phyloP scores from a whole-genome alignment of 192 early-diverging fungal genomes.

The Coemansia sp. region DNA sequence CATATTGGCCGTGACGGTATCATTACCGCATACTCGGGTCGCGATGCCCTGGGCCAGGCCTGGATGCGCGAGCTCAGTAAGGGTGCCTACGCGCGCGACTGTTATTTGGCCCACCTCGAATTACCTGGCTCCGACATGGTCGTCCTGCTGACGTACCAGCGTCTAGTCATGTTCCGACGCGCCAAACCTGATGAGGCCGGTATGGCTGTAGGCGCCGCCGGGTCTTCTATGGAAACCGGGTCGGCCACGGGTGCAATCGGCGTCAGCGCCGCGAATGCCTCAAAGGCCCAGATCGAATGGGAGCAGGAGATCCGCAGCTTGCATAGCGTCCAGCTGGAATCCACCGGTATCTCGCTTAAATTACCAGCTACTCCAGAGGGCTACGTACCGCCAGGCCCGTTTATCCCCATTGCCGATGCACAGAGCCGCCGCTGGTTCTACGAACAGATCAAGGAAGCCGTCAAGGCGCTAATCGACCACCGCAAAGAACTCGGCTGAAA shows the following conservation, averaged over 20 bases:
- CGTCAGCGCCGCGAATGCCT: slow-evolving; percentile 59
- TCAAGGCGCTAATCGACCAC: slow-evolving; percentile 55
- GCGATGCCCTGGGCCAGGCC: slow-evolving; percentile 83
- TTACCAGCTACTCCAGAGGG: slow-evolving; percentile 61
- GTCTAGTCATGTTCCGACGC: slow-evolving; percentile 72
- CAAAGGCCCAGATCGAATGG: slow-evolving; percentile 80
- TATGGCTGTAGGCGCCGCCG: slow-evolving; percentile 44
- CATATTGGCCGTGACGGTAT: slow-evolving; percentile 86
- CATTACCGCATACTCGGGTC: slow-evolving; percentile 69
- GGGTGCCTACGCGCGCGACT: slow-evolving; percentile 78
- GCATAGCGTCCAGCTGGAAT: slow-evolving; percentile 71
- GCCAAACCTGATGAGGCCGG: slow-evolving; percentile 48
- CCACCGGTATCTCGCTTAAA: slow-evolving; percentile 74
- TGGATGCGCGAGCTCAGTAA: slow-evolving; percentile 83
- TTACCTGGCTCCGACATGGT: slow-evolving; percentile 85
- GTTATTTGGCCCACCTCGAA: slow-evolving; percentile 86
- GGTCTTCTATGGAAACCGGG: slow-evolving; percentile 43
- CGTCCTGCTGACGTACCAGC: slow-evolving; percentile 78
- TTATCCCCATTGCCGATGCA: slow-evolving; percentile 73
- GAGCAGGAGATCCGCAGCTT: slow-evolving; percentile 72
- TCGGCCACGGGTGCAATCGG: slow-evolving; percentile 40
- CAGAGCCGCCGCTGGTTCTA: slow-evolving; percentile 71
- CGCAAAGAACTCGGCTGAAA: slow-evolving; percentile 41
- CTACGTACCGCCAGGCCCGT: slow-evolving; percentile 56
- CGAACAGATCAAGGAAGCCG: slow-evolving; percentile 68